Percentiles rank a stretch among this genome's conserved stretches.
These are phyloP conservation scores for Tuber calosporum DNA, from an alignment of 495 filamentous ascomycete genomes.

Conservation along the genomic window DNA sequence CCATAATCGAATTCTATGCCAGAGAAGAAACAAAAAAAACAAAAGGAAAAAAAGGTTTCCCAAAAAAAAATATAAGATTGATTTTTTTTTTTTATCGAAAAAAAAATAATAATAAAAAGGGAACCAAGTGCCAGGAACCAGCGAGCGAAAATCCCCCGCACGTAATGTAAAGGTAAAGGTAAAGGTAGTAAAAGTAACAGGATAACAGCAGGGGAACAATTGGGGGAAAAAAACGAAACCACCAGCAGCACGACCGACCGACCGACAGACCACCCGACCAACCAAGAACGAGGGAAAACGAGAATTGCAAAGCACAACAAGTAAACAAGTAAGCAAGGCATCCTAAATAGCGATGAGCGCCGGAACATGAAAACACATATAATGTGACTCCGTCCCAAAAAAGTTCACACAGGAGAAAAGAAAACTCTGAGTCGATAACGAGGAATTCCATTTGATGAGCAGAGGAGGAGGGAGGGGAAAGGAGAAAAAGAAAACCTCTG, in stretches of 20 bases:
- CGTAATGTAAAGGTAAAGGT: not conserved
- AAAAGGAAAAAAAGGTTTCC: not conserved
- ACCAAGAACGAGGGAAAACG: not conserved
- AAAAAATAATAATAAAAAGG: not conserved
- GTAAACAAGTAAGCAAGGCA: not conserved
- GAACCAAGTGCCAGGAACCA: not conserved
- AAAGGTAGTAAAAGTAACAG: not conserved
- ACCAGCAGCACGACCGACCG: not conserved
- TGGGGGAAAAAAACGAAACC: not conserved
- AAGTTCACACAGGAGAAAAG: slow-evolving; percentile 25
- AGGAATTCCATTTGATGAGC: not conserved
- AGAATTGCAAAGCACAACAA: not conserved
- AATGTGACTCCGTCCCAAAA: slow-evolving; percentile 33
- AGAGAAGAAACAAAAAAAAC: not conserved
- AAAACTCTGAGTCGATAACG: not conserved
- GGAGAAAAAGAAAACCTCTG: not conserved
- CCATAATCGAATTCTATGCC: not conserved
- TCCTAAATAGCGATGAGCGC: slow-evolving; percentile 15
- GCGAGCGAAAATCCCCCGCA: not conserved
- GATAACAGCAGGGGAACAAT: not conserved
- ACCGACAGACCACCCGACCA: not conserved
- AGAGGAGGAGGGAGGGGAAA: not conserved
- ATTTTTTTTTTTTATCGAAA: not conserved
- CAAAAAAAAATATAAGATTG: not conserved
- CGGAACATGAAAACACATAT: slow-evolving; percentile 30